phyloP scores from a whole-genome alignment of 2,329 filamentous ascomycete genomes.

The Fusarium humuli region DNA sequence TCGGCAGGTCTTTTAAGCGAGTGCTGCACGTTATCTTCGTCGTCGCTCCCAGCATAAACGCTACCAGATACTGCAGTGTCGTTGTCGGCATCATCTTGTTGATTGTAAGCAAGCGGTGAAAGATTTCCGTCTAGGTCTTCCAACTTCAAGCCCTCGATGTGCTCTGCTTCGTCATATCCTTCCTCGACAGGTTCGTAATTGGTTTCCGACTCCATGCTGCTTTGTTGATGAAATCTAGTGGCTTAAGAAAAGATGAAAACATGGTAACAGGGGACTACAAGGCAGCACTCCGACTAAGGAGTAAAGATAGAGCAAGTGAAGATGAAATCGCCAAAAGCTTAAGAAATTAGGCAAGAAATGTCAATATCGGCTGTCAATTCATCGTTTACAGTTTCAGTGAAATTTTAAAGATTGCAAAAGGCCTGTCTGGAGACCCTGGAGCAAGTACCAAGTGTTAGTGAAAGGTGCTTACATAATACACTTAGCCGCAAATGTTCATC shows the following conservation, averaged over 20 bases:
- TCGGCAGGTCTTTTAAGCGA: slow-evolving; percentile 50
- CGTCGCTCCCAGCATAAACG: slow-evolving; percentile 28
- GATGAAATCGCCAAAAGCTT: not conserved
- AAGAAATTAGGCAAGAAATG: not conserved
- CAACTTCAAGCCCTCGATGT: slow-evolving; percentile 23
- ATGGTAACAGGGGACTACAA: slow-evolving; percentile 42
- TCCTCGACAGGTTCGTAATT: slow-evolving; percentile 32
- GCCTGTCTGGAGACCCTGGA: not conserved
- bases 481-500: not conserved
- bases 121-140: not conserved
- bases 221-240: slow-evolving; percentile 38
- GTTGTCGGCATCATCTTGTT: slow-evolving; percentile 13
- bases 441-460: slow-evolving; percentile 9
- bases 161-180: slow-evolving; percentile 19
- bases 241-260: slow-evolving; percentile 41
- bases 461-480: slow-evolving; percentile 39
- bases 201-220: slow-evolving; percentile 50
- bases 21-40: slow-evolving; percentile 20
- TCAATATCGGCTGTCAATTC: slow-evolving; percentile 9
- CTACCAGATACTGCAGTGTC: slow-evolving; percentile 25
- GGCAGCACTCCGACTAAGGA: slow-evolving; percentile 13
- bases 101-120: not conserved
- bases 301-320: slow-evolving; percentile 3
- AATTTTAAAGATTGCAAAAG: not conserved
- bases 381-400: slow-evolving; percentile 13